Evolutionary conservation across 1,284 basidiomycete genomes (phyloP).

Genomic region (Melampsora larici-populina): DNA sequence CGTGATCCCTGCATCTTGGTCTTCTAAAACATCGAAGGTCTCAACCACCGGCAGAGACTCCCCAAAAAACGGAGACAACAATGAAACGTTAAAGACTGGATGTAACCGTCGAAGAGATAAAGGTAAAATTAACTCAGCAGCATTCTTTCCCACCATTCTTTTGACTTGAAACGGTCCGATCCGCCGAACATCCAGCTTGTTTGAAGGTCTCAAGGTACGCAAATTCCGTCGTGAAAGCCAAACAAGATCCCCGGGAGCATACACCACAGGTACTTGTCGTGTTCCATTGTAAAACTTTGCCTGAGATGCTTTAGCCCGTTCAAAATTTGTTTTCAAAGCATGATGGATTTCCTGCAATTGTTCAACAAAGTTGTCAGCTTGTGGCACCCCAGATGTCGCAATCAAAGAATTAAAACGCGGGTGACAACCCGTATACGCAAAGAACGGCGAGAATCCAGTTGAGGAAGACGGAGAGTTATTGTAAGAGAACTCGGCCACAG

Average conservation of each 20-base stretch:
- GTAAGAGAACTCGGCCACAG: conserved; percentile 52
- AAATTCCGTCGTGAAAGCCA: neutral
- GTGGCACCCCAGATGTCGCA: neutral
- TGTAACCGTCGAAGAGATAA: too few relatives aligned
- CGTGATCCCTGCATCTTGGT: too few relatives aligned
- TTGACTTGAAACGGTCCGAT: neutral
- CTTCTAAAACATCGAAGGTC: too few relatives aligned
- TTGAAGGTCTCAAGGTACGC: neutral
- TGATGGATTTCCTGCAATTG: neutral
- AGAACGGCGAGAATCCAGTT: conserved; percentile 56
- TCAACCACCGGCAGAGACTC: too few relatives aligned
- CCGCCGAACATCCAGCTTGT: too few relatives aligned
- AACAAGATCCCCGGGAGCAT: neutral
- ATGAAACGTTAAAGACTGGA: too few relatives aligned
- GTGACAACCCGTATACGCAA: conserved; percentile 55
- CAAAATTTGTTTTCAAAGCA: neutral
- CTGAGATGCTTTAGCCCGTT: neutral
- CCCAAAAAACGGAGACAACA: too few relatives aligned
- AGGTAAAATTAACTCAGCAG: neutral
- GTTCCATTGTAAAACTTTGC: neutral
- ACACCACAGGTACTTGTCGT: neutral
- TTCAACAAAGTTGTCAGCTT: neutral
- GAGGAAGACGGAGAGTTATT: conserved; percentile 51
- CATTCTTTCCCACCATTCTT: neutral
- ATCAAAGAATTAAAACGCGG: conserved; percentile 46